Evolutionary conservation across 345 rosid genomes (phyloP), one percentile per base, ranked within the genome.

Genomic region (Eucalyptus cladocalyx): DNA sequence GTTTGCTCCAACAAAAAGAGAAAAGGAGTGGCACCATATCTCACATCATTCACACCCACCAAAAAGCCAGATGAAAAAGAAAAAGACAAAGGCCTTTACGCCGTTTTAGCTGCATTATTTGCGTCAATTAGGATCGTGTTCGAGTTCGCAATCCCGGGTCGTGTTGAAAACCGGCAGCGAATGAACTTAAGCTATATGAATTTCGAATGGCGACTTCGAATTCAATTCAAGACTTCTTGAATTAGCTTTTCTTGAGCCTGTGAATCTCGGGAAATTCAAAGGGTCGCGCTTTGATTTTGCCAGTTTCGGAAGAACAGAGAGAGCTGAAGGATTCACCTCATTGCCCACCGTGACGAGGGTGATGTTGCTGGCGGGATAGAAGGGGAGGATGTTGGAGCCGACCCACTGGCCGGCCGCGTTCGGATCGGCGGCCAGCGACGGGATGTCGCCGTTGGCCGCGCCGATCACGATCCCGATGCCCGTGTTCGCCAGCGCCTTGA

Each of bases 321-420:
- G 19, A 34, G 26, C 87, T 76, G 5, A 2, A 3, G 32, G 56
- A 62, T 87, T 72, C 32, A 96, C 99, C 98, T 97, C 99, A 89
- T 97, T 97, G 89, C 99, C 99, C 88, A 97, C 95, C 86, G 92
- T 97, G 93, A 97, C 93, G 87, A 97, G 95, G 89, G 91, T 93
- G 93, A 97, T 96, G 26, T 95, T 93, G 94, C 97, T 94, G 47
- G 99, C 97, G 23, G 99, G 99, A 89, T 97, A 96, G 83, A 89
- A 97, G 4, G 97, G 95, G 34, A 96, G 89, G 43, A 97, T 96
- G 91, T 97, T 96, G 49, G 97, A 86, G 89, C 91, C 91, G 92
- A 97, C 90, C 99, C 99, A 97, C 91, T 92, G 96, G 87, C 91
- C 62, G 24, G 99, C 99, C 48, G 92, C 92, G 94, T 95, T 95